phyloP scores from a whole-genome alignment of 345 rosid genomes.

The Abelmoschus esculentus region DNA sequence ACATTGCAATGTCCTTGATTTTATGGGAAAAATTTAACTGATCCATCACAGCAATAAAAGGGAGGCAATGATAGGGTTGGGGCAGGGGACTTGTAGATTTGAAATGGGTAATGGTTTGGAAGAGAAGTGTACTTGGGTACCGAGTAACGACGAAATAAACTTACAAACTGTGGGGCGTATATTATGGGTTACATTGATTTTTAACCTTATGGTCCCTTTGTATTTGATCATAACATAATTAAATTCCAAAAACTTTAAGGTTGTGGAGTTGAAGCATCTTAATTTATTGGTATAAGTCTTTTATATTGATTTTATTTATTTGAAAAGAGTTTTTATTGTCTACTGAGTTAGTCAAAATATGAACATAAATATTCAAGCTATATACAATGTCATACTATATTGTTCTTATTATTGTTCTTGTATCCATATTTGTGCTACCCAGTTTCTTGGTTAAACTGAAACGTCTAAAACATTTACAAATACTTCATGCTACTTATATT shows the following conservation, averaged over 20 bases:
- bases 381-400: background rate
- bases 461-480: background rate
- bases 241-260: background rate
- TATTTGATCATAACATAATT: background rate
- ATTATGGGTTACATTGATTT: background rate
- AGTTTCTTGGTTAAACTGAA: background rate
- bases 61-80: background rate
- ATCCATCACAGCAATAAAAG: too few relatives aligned
- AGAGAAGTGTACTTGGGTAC: background rate
- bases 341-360: background rate
- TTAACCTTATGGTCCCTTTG: background rate
- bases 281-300: background rate
- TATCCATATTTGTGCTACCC: background rate
- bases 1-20: background rate
- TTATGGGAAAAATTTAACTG: too few relatives aligned
- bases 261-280: background rate
- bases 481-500: background rate
- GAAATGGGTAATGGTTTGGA: background rate
- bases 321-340: constrained; percentile 2
- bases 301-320: background rate
- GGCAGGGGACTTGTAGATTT: background rate
- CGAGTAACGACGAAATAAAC: background rate
- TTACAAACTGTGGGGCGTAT: background rate
- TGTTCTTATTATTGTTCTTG: background rate
- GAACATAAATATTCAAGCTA: background rate